phyloP scores from a whole-genome alignment of 2,329 filamentous ascomycete genomes.

The Ophiocordyceps unilateralis region DNA sequence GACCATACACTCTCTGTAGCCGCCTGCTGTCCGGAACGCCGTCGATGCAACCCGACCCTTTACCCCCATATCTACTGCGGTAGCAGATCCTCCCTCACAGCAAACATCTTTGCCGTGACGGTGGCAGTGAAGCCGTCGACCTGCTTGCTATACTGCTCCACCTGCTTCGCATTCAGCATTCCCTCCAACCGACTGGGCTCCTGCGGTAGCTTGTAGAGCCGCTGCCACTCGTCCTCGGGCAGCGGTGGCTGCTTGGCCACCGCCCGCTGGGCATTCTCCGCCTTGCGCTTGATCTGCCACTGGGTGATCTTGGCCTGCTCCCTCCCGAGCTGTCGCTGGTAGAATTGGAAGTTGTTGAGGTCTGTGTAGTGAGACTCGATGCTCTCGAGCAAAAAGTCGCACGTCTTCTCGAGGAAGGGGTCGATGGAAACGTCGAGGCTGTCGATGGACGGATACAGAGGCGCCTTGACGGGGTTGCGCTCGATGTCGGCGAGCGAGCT shows the following conservation, averaged over 20 bases:
- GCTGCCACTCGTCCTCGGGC: slow-evolving; percentile 96
- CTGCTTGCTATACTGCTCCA: slow-evolving; percentile 95
- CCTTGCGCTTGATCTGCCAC: slow-evolving; percentile 94
- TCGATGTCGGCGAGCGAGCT: slow-evolving; percentile 63
- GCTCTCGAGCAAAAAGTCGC: slow-evolving; percentile 85
- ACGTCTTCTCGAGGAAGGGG: slow-evolving; percentile 95
- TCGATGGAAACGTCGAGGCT: slow-evolving; percentile 86
- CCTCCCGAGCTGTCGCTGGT: slow-evolving; percentile 80
- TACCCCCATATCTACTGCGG: slow-evolving; percentile 32
- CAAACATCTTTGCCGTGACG: slow-evolving; percentile 95
- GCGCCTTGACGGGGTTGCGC: slow-evolving; percentile 41
- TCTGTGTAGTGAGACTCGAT: slow-evolving; percentile 98
- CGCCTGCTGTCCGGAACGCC: slow-evolving; percentile 23
- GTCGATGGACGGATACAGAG: slow-evolving; percentile 77
- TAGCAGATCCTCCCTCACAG: slow-evolving; percentile 56
- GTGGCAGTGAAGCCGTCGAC: slow-evolving; percentile 89
- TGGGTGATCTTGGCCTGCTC: slow-evolving; percentile 94
- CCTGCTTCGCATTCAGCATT: slow-evolving; percentile 87
- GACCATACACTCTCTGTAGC: slow-evolving; percentile 21
- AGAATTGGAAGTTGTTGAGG: slow-evolving; percentile 96
- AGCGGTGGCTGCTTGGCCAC: slow-evolving; percentile 77
- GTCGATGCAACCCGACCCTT: slow-evolving; percentile 23
- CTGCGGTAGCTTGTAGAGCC: slow-evolving; percentile 91
- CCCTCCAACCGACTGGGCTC: slow-evolving; percentile 87
- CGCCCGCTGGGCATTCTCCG: slow-evolving; percentile 73